Conservation (phyloP, 176 grass and related monocot genomes). For the Luzula sylvatica region DNA sequence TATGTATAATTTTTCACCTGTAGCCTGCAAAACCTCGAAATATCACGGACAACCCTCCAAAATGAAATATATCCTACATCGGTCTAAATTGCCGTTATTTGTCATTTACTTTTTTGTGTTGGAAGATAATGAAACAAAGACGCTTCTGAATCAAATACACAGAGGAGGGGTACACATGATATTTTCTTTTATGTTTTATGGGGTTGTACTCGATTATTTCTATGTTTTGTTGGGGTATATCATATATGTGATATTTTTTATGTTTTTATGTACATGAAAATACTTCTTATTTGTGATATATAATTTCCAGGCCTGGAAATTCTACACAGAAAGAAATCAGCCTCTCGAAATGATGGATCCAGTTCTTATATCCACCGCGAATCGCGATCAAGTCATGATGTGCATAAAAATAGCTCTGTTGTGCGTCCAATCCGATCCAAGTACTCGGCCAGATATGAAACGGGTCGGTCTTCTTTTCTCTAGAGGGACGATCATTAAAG, state of each 20-base stretch:
- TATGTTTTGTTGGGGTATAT: too few relatives aligned
- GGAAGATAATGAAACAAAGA: too few relatives aligned
- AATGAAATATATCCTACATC: too few relatives aligned
- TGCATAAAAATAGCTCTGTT: conserved; percentile 24
- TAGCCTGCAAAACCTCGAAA: too few relatives aligned
- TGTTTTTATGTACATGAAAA: neutral
- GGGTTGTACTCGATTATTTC: too few relatives aligned
- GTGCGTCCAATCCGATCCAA: conserved; percentile 17
- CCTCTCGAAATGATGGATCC: conserved; percentile 19
- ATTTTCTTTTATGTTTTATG: too few relatives aligned
- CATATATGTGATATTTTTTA: too few relatives aligned
- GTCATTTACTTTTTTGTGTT: too few relatives aligned
- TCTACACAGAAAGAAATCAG: conserved; percentile 10
- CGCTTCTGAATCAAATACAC: too few relatives aligned
- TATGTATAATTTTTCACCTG: neutral
- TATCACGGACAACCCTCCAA: too few relatives aligned
- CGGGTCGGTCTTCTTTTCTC: conserved; percentile 13
- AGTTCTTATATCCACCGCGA: neutral
- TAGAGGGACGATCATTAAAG: neutral
- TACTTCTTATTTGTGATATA: neutral
- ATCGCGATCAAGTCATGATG: conserved; percentile 14
- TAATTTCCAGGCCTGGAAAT: conserved; percentile 25
- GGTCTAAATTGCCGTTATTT: too few relatives aligned
- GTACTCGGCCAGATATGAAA: conserved; percentile 28
- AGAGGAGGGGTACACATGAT: too few relatives aligned